Evolutionary conservation across 2,329 filamentous ascomycete genomes (phyloP), one percentile per base, ranked within the genome.

Genomic region (Dactylellina cionopaga): DNA sequence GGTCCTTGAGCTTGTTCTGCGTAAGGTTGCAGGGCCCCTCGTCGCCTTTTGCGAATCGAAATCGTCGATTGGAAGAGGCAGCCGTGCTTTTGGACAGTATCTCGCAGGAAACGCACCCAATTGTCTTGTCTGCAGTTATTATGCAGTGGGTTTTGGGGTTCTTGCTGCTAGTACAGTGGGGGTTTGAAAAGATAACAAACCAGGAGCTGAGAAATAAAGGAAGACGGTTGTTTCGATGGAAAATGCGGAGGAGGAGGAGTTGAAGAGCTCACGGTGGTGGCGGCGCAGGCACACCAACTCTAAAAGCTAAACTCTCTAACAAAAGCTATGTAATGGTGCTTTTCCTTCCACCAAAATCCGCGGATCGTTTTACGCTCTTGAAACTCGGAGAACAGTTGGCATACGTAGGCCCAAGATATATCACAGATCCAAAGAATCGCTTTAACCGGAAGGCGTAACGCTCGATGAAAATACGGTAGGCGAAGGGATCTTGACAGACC

Each of bases 181-280:
- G 65, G 60, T 43, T 44, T 60, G 15, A 33, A 56, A 46, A 56
- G 49, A 59, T 64, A 55, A 64, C 52, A 44, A 64, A 41, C 46
- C 44, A 10, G 49, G 65, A 52, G 54, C 60, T 44, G 41, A 44
- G 49, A 31, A 31, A 22, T 33, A 33, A 33, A 46, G 46, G 46
- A n/a, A n/a, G n/a, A n/a, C n/a, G n/a, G n/a, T n/a, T 24, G 44
- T 46, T 27, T 58, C 15, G 9, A n/a, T 44, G 22, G 19, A 65
- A 35, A 52, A n/a, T n/a, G n/a, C n/a, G 44, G 35, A 72, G 47
- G 37, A 39, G 68, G 68, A 63, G 68, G 68, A 72, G 68, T 72
- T 72, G 59, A 65, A 72, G 68, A 72, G 68, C 68, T 72, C 68
- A 55, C n/a, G n/a, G n/a, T n/a, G 59, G 60, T 41, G 47, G 52